Evolutionary conservation across 805 yeast genomes (phyloP), one percentile per base, ranked within the genome.

Genomic region (Yarrowia sp.): DNA sequence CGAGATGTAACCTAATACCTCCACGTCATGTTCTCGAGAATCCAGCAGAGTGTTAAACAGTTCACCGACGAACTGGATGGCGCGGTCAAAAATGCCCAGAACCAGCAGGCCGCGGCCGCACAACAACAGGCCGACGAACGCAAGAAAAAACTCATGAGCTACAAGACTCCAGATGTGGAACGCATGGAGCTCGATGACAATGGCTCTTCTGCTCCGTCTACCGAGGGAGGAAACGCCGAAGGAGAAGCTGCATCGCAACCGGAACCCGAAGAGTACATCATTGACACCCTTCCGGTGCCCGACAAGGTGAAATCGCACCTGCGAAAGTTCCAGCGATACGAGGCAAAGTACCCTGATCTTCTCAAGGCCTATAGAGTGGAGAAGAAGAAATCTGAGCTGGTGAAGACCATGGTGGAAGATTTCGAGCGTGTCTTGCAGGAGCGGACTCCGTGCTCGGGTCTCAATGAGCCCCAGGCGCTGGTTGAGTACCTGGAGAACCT

Each of bases 361-460:
- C 82, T 92, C 63, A 89, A 89, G 52, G 97, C 98, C 0, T 95
- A 91, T 79, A 90, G 92, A 74, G 79, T 83, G 0, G 97, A 93
- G 76, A 91, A 90, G 78, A 80, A 83, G 61, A 89, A 87, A 72
- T 79, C 83, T 1, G 87, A 84, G 55, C 81, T 88, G 52, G 83
- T 92, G 9, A 80, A 75, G 5, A 73, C 79, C 0, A 50, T 64
- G 60, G 60, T 64, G 34, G 58, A 49, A 33, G 64, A 70, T 9
- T 89, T 93, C 72, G 97, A 92, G 74, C 85, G 80, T 68, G 84
- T 89, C 14, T 78, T 94, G 69, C 82, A 85, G 64, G 98, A 94
- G 73, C 78, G 85, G 71, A 93, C 98, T 0, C 98, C 98, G 0
- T 83, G 91, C 61, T 83, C 90, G 0, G 84, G 88, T 42, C 85